Evolutionary conservation across 306 rosid genomes (phyloP).

Genomic region (Alnus glutinosa): DNA sequence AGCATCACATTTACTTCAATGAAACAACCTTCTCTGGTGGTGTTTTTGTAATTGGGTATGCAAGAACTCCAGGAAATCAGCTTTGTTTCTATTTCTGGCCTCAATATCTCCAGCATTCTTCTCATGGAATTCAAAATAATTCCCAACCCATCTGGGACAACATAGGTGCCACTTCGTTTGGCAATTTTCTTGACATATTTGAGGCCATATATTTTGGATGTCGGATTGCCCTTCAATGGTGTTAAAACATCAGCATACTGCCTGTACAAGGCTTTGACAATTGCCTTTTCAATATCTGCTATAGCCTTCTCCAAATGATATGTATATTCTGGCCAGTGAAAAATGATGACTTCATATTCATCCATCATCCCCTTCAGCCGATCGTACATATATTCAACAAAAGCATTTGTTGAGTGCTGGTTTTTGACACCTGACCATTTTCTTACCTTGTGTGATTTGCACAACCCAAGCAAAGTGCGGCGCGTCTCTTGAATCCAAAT

Average conservation of each 20-base stretch:
- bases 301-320: constrained; percentile 34
- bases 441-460: constrained; percentile 43
- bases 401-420: constrained; percentile 27
- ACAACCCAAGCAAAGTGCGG: constrained; percentile 28
- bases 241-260: constrained; percentile 31
- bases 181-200: constrained; percentile 38
- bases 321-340: constrained; percentile 35
- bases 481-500: constrained; percentile 37
- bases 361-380: constrained; percentile 23
- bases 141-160: constrained; percentile 36
- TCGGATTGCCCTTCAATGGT: constrained; percentile 30
- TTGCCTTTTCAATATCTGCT: constrained; percentile 40
- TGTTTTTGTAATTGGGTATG: constrained; percentile 22
- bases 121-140: constrained; percentile 34
- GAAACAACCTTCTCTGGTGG: constrained; percentile 24
- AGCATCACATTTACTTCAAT: constrained; percentile 28
- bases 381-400: constrained; percentile 30
- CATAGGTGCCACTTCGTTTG: constrained; percentile 23
- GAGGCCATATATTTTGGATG: constrained; percentile 35
- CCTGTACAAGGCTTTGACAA: constrained; percentile 31
- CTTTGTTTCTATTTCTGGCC: constrained; percentile 33
- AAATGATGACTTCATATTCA: constrained; percentile 34
- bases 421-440: constrained; percentile 26
- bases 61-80: constrained; percentile 30
- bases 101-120: constrained; percentile 31